Conservation (phyloP, 169 alveolate species). For the Plasmodium gonderi region DNA sequence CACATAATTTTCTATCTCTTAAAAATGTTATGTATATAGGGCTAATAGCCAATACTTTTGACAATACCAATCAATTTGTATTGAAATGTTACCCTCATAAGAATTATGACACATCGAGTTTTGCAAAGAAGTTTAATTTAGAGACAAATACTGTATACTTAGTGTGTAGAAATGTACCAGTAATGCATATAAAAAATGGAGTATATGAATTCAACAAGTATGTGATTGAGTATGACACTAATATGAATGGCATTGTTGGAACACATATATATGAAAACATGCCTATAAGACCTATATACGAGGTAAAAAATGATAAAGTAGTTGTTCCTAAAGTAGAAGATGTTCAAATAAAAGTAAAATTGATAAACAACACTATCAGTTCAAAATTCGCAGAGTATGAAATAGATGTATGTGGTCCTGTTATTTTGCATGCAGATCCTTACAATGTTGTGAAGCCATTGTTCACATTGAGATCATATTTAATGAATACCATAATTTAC, state of each 20-base stretch:
- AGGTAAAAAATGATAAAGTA: constrained; percentile 8
- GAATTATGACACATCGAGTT: constrained; percentile 13
- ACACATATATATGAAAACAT: constrained; percentile 7
- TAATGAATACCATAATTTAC: not conserved
- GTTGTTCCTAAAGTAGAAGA: not conserved
- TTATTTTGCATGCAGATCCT: constrained; percentile 7
- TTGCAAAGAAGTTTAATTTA: constrained; percentile 13
- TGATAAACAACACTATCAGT: not conserved
- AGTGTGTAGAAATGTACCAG: constrained; percentile 28
- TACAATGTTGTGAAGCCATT: constrained; percentile 28
- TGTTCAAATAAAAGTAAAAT: not conserved
- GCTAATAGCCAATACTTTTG: constrained; percentile 33
- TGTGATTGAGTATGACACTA: not conserved
- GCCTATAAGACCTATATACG: constrained; percentile 58
- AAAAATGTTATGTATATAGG: constrained; percentile 5
- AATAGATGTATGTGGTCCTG: not conserved
- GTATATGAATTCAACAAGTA: constrained; percentile 55
- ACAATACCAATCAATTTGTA: constrained; percentile 1
- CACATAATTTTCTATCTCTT: not conserved
- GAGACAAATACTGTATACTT: constrained; percentile 15
- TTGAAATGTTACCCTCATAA: constrained; percentile 39
- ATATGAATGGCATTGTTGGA: not conserved
- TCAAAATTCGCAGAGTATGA: not conserved
- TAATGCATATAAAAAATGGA: constrained; percentile 1
- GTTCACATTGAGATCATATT: constrained; percentile 24